A percentile compares a stretch with the other conserved stretches of the same genome.
These are phyloP conservation scores for Bauhinia variegata DNA, from an alignment of 306 rosid genomes.

Conservation along the genomic window DNA sequence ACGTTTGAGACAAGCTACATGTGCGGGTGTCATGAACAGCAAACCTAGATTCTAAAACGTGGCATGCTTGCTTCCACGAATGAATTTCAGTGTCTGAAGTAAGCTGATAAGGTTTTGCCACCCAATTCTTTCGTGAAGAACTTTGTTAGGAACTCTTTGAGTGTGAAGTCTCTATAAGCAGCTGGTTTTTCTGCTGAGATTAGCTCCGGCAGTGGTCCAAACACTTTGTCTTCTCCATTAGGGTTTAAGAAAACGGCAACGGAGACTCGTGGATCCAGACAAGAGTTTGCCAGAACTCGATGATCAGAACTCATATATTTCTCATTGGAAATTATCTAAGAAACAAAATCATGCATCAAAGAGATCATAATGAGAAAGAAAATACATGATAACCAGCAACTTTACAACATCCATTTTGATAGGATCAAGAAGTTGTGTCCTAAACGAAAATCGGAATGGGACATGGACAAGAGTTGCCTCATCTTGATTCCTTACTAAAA, in stretches of 20 bases:
- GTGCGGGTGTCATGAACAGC: too few species aligned
- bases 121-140: slow-evolving; percentile 69
- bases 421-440: too few species aligned
- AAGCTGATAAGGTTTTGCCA: slow-evolving; percentile 62
- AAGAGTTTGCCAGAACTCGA: slow-evolving; percentile 67
- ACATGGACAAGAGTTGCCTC: too few species aligned
- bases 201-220: slow-evolving; percentile 83
- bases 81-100: too few species aligned
- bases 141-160: slow-evolving; percentile 51
- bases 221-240: slow-evolving; percentile 45
- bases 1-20: too few species aligned
- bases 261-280: slow-evolving; percentile 54
- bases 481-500: too few species aligned
- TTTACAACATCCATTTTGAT: too few species aligned
- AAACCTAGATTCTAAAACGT: too few species aligned
- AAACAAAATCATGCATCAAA: not conserved
- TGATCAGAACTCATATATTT: slow-evolving; percentile 75
- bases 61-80: too few species aligned
- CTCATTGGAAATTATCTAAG: slow-evolving; percentile 64
- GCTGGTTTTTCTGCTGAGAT: slow-evolving; percentile 56
- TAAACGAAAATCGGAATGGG: too few species aligned
- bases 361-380: not conserved
- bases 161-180: slow-evolving; percentile 50
- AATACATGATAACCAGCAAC: too few species aligned
- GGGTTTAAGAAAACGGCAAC: slow-evolving; percentile 62